A percentile compares a stretch with the other conserved stretches of the same genome.
phyloP scores from a whole-genome alignment of 2,329 filamentous ascomycete genomes.

The Penicillium aurantiogriseum region DNA sequence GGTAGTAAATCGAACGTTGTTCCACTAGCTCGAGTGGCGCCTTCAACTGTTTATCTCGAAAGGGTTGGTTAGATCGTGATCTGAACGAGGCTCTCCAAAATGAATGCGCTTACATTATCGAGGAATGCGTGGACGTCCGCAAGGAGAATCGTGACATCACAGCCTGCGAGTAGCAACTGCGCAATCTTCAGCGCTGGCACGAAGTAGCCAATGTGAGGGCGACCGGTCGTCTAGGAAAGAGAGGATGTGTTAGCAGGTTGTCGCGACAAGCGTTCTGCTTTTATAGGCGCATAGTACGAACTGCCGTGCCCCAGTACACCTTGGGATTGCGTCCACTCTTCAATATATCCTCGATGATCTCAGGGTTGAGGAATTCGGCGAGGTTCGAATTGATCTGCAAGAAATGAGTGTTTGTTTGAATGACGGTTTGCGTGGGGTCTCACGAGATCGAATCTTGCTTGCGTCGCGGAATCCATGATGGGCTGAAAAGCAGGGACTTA shows the following conservation, averaged over 20 bases:
- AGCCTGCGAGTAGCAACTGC: slow-evolving; percentile 80
- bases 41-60: slow-evolving; percentile 49
- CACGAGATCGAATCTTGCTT: background rate
- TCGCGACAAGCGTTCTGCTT: background rate
- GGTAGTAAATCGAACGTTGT: slow-evolving; percentile 80
- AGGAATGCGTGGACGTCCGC: slow-evolving; percentile 60
- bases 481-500: background rate
- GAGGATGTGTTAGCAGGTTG: background rate
- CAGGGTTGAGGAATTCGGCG: slow-evolving; percentile 76
- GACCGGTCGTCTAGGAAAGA: slow-evolving; percentile 61
- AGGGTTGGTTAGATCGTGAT: background rate
- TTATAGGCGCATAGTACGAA: background rate
- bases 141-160: slow-evolving; percentile 75
- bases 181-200: slow-evolving; percentile 87
- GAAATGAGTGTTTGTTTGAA: background rate
- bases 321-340: slow-evolving; percentile 29
- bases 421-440: background rate
- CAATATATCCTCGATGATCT: slow-evolving; percentile 36
- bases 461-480: background rate
- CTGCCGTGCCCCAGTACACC: slow-evolving; percentile 43
- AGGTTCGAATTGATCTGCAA: slow-evolving; percentile 69
- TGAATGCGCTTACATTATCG: slow-evolving; percentile 26
- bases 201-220: slow-evolving; percentile 12
- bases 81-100: too few species aligned
- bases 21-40: slow-evolving; percentile 85